phyloP scores from a whole-genome alignment of 2,329 filamentous ascomycete genomes.

The Plectosphaerella sp. region DNA sequence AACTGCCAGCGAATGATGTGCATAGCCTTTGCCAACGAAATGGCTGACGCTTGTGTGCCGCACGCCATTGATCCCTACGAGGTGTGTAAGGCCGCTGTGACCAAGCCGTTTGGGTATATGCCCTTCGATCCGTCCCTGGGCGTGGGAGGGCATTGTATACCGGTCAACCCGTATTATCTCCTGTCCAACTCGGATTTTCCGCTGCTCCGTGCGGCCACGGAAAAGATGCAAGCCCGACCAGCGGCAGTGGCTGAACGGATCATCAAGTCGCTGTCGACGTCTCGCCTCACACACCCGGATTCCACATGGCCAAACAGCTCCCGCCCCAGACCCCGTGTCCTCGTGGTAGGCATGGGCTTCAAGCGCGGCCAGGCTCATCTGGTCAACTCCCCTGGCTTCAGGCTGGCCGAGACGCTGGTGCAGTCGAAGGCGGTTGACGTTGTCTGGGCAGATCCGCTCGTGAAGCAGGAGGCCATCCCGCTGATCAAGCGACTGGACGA shows the following conservation, averaged over 20 bases:
- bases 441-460: slow-evolving; percentile 37
- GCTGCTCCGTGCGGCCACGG: slow-evolving; percentile 27
- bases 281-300: neutral
- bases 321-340: slow-evolving; percentile 20
- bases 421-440: slow-evolving; percentile 33
- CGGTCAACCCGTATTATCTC: slow-evolving; percentile 37
- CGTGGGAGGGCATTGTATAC: slow-evolving; percentile 39
- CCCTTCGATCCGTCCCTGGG: slow-evolving; percentile 30
- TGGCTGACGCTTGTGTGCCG: slow-evolving; percentile 32
- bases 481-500: slow-evolving; percentile 32
- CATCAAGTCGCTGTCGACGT: neutral
- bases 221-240: slow-evolving; percentile 26
- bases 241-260: slow-evolving; percentile 17
- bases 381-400: slow-evolving; percentile 41
- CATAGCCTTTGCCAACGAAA: slow-evolving; percentile 38
- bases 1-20: slow-evolving; percentile 38
- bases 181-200: slow-evolving; percentile 30
- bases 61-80: slow-evolving; percentile 32
- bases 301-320: neutral
- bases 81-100: slow-evolving; percentile 29
- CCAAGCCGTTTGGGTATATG: slow-evolving; percentile 35
- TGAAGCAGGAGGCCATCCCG: slow-evolving; percentile 34
- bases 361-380: slow-evolving; percentile 43
- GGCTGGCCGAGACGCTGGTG: slow-evolving; percentile 31
- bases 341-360: slow-evolving; percentile 46